Base-by-base conservation (phyloP, 2,329 filamentous ascomycete species). In the Juglanconis juglandina region DNA sequence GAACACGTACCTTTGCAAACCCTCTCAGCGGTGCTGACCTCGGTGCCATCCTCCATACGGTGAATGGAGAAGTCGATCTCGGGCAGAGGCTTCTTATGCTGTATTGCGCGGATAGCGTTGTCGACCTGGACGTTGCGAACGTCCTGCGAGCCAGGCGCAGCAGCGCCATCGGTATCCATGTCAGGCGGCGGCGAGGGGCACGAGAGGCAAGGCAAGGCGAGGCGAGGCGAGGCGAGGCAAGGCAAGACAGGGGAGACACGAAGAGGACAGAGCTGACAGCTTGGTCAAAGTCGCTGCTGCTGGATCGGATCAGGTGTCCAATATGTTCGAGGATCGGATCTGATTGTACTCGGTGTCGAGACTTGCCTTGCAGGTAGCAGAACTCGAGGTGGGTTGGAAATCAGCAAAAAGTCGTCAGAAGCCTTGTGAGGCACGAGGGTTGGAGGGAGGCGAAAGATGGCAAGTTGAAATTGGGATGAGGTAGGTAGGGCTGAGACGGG, bases 11-110 rank as follows among this genome's bases (percentile, higher is more conserved):
- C 95, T 92, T 98, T 99, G 84, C 94, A 96, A 64, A 99, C 95
- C 75, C 95, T 87, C 79, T 99, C 95, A 74, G 90, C 79, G 64
- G 95, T 99, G 86, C 86, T 98, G 73, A 99, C 95, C 79, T 96
- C 92, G 57, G 86, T 88, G 72, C 91, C 92, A 81, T 99, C 95
- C 76, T 99, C 95, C 94, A 98, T 97, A 64, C 90, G 95, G 77
- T 99, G 95, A 72, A 99, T 87, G 59, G 92, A 96, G 76, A 99
- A 99, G 81, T 99, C 95, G 71, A 99, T 98, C 82, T 98, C 94
- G 61, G 95, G 95, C 54, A 96, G 84, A 58, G 94, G 93, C 81
- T 90, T 94, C 88, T 98, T 98, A 70, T 97, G 87, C 75, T 88
- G 87, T 71, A 99, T 92, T 63, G 95, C 95, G 75, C 91, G 91